phyloP scores from a whole-genome alignment of 1,284 basidiomycete genomes.

The Bondarzewia mesenterica region DNA sequence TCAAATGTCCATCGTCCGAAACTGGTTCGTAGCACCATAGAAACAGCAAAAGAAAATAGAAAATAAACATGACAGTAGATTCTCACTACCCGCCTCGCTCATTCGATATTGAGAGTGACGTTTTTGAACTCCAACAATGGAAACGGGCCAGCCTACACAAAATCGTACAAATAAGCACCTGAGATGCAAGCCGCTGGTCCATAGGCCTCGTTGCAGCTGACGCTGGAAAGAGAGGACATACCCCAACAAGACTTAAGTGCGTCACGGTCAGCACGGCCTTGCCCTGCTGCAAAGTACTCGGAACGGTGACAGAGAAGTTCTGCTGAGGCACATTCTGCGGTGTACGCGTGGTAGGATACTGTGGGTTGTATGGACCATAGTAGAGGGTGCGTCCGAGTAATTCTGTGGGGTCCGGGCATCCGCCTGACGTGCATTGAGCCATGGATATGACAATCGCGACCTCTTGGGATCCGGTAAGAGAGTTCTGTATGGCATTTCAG shows the following conservation, averaged over 20 bases:
- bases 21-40: too few relatives aligned
- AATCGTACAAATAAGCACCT: neutral
- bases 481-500: constrained; percentile 21
- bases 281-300: constrained; percentile 18
- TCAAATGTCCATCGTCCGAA: too few relatives aligned
- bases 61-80: too few relatives aligned
- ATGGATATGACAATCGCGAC: constrained; percentile 35
- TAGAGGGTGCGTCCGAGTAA: constrained; percentile 37
- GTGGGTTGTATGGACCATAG: constrained; percentile 33
- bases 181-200: neutral
- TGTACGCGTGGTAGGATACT: constrained; percentile 17
- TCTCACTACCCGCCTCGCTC: too few relatives aligned
- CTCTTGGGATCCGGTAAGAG: constrained; percentile 30
- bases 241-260: constrained; percentile 38
- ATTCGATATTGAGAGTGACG: constrained; percentile 1
- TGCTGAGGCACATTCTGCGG: constrained; percentile 29
- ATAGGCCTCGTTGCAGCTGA: neutral
- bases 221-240: constrained; percentile 15
- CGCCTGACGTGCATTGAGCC: constrained; percentile 21
- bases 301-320: constrained; percentile 42
- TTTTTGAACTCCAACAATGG: constrained; percentile 5
- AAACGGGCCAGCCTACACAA: constrained; percentile 4
- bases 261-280: constrained; percentile 33
- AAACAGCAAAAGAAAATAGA: too few relatives aligned
- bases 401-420: constrained; percentile 23